phyloP scores from a whole-genome alignment of 345 rosid species.

The Firmiana major region DNA sequence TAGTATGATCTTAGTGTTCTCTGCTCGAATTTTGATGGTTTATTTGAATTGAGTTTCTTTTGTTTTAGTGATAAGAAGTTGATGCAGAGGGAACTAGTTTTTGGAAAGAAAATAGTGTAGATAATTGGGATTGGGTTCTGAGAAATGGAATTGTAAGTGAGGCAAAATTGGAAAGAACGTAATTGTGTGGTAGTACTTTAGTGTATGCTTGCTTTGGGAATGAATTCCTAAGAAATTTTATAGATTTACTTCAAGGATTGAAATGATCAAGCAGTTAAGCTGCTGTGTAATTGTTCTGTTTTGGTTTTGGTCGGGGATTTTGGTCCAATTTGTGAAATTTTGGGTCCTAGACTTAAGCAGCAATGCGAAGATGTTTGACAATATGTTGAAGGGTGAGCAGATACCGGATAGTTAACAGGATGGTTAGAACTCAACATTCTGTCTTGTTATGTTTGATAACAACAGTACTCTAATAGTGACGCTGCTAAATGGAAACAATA shows the following conservation, averaged over 20 bases:
- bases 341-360: not conserved
- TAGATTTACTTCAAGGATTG: not conserved
- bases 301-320: not conserved
- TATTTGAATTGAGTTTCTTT: slow-evolving; percentile 1
- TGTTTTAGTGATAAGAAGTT: not conserved
- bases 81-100: not conserved
- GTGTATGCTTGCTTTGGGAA: not conserved
- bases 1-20: not conserved
- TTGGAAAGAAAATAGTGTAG: not conserved
- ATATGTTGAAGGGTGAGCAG: not conserved
- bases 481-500: not conserved
- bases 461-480: not conserved
- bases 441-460: not conserved
- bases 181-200: not conserved
- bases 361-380: not conserved
- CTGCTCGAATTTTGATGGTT: not conserved
- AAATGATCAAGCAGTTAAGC: not conserved
- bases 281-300: not conserved
- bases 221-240: not conserved
- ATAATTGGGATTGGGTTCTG: not conserved
- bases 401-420: not conserved
- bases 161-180: not conserved
- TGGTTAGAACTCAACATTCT: not conserved
- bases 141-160: not conserved
- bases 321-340: not conserved